phyloP scores from a whole-genome alignment of 441 rosid genomes.

The Jatropha podagrica region DNA sequence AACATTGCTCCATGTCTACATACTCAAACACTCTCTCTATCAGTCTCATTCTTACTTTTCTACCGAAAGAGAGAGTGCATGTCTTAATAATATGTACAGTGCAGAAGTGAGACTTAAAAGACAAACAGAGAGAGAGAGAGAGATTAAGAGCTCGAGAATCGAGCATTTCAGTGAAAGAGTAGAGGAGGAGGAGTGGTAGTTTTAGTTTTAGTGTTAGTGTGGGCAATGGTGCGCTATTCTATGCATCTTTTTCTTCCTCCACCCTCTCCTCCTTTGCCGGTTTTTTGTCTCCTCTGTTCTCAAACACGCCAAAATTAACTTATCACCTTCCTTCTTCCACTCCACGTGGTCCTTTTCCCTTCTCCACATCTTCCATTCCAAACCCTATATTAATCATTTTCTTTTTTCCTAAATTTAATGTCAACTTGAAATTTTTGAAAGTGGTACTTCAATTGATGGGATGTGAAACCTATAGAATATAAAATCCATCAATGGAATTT shows the following conservation, averaged over 20 bases:
- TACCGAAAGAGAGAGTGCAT: no score
- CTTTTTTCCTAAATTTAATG: no score
- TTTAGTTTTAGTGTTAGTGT: constrained; percentile 16
- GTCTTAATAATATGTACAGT: no score
- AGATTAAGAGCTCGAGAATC: constrained; percentile 25
- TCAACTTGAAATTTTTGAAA: no score
- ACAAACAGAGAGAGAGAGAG: constrained; percentile 7
- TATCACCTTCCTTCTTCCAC: background rate
- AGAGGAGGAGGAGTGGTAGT: background rate
- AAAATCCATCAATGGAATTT: no score
- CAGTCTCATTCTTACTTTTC: no score
- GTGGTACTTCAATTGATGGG: no score
- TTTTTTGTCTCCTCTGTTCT: constrained; percentile 40
- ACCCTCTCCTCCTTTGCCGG: constrained; percentile 32
- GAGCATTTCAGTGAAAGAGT: background rate
- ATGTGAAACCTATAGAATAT: no score
- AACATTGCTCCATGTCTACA: constrained; percentile 37
- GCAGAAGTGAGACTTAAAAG: no score
- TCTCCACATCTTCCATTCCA: background rate
- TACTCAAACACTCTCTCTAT: constrained; percentile 18
- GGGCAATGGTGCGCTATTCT: constrained; percentile 22
- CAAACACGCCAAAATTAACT: constrained; percentile 1
- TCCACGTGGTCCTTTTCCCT: background rate
- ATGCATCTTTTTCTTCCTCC: constrained; percentile 19
- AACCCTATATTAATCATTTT: background rate